Base-by-base conservation (phyloP, 2,329 filamentous ascomycete genomes). In the Endothia cerciana region DNA sequence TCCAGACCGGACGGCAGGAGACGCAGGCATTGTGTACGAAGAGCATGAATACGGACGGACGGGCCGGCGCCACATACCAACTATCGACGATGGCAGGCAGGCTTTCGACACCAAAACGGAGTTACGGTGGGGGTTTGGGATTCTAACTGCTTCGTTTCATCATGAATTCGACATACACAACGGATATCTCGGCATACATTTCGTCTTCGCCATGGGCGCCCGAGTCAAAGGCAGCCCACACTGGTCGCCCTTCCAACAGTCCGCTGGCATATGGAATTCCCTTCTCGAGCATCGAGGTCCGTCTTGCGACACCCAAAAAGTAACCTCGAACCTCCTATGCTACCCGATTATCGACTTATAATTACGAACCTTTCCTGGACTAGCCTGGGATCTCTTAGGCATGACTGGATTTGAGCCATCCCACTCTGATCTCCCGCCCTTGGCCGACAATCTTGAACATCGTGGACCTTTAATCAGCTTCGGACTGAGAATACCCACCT, bases 21-120 rank as follows among this genome's bases (percentile, higher is more conserved):
- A 67, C 61, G 60, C 67, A 58, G 67, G 65, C 65, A 69, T 65
- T 67, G 33, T 55, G 64, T 67, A 69, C 67, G 67, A 69, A 65
- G 65, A 66, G 60, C 67, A 67, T 64, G 67, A 56, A 67, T 64
- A 66, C 65, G 56, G 30, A 62, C 62, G 67, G 65, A 64, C 58
- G 62, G 55, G 61, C 41, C 64, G 51, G 62, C 47, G 66, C 63
- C 66, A 67, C 62, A 62, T 61, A 66, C 58, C 60, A 65, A 56
- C 22, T 59, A 41, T 61, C 40, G n/a, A 65, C 61, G 65, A 61
- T 62, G 62, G 57, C 67, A 60, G 53, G 45, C 60, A 53, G 60
- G 38, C 60, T 55, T 60, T 51, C 41, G 60, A 60, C 63, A 67
- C 58, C 62, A 55, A 69, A 62, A 67, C 60, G 67, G 67, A 65